Conservation (phyloP, 208 protist species). For the Tetramitus jugosus region DNA sequence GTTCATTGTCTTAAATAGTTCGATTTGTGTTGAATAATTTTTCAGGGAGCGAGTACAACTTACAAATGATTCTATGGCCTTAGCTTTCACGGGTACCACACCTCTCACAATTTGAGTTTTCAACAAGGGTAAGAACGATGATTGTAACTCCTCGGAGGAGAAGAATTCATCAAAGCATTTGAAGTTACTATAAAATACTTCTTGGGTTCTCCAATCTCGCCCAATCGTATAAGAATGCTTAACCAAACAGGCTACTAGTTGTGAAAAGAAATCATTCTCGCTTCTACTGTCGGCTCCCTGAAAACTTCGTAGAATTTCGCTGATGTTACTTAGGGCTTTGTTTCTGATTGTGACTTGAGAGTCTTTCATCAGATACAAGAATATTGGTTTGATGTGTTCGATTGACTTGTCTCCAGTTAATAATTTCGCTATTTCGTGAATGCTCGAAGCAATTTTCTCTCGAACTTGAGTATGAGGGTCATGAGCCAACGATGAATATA, state of each 20-base stretch:
- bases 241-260: background rate
- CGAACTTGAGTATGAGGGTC: background rate
- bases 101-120: background rate
- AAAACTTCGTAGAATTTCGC: background rate
- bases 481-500: background rate
- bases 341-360: background rate
- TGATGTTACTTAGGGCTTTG: background rate
- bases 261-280: background rate
- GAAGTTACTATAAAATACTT: background rate
- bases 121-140: background rate
- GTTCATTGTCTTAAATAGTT: background rate
- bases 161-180: background rate
- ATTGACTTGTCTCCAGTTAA: background rate
- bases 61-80: background rate
- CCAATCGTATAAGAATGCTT: background rate
- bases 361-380: background rate
- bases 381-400: background rate
- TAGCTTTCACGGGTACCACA: background rate
- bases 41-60: background rate
- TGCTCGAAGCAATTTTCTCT: constrained; percentile 1
- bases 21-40: background rate
- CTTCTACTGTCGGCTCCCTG: background rate
- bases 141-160: background rate
- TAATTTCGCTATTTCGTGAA: background rate
- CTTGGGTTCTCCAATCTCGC: background rate